Evolutionary conservation across 768 basidiomycete species (phyloP), one percentile per base, ranked within the genome.

Genomic region (Plicaturopsis crispa): DNA sequence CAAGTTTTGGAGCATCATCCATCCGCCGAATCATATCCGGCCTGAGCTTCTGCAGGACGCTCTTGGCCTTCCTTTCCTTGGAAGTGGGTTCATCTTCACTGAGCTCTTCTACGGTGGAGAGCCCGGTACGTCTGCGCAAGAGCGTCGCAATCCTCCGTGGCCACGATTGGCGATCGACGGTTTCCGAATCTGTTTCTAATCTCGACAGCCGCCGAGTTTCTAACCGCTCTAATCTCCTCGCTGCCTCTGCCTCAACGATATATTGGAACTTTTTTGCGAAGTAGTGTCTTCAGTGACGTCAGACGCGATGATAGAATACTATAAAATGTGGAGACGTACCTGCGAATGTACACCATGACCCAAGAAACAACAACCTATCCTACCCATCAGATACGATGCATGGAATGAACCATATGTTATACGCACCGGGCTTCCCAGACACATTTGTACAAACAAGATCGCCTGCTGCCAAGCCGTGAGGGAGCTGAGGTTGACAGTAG

Each of bases 1-100:
- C 66, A 2, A 72, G 74, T 51, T 75, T 76, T 5, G 81, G 84
- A 1, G 75, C 71, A 33, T 70, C 72, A 41, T 84, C 75, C 66
- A 83, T 70, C 35, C 86, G 67, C 21, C 76, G 72, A 40, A 91
- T 88, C 85, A 89, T 88, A 39, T 86, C 78, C 18, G 82, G 65
- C 34, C 72, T 61, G 5, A 90, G 41, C 36, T 50, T 61, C 38
- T 19, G 49, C 5, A 38, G 33, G 18, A 22, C 24, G 1, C 5
- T 31, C 10, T 21, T 38, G 48, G 40, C 8, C 42, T 39, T 10
- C 23, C 24, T 14, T 40, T 35, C 14, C 18, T 35, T 18, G 22
- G 10, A 17, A 34, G 13, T 10, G 10, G 8, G 33, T 17, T 20
- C 33, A 8, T 34, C 43, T 3, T 46, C 39, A n/a, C 51, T 43